Base-by-base conservation (phyloP, 345 rosid genomes). In the Ceriops tagal region DNA sequence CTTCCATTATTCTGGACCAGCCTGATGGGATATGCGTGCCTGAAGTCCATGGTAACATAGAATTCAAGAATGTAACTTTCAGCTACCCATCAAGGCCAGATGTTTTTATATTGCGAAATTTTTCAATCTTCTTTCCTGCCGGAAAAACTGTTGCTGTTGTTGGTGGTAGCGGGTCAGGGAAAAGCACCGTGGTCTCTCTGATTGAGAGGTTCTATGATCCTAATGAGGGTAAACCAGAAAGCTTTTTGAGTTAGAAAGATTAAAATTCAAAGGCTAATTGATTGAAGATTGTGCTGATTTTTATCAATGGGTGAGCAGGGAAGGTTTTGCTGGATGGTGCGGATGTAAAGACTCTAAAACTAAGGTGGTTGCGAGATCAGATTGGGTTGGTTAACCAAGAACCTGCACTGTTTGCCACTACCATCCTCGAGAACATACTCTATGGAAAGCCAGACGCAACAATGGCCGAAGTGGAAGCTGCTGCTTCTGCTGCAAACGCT, bases 81-180 rank as follows among this genome's bases (percentile, higher is more conserved):
- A 90, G 98, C 80, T 95, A 95, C 68, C 99, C 99, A 34, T 95
- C 99, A 35, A 83, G 99, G 75, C 97, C 99, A 2, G 98, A 95
- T 75, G 97, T 90, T 73, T 74, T 92, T 63, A 88, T 95, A 69
- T 92, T 95, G 73, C 84, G 91, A 62, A 83, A 87, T 77, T 92
- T 95, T 66, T 83, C 91, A 2, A 90, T 92, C 60, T 95, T 86
- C 86, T 89, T 92, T 53, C 92, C 98, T n/a, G 93, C 98, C 3
- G 99, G 98, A 70, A 95, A 90, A 75, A 92, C 99, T 0, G 85
- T 95, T 43, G 99, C 99, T 0, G 98, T 92, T 10, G 99, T 95
- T 75, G 99, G 99, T 58, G 97, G 98, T 4, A 95, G 99, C 63
- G 99, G 99, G 20, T 92, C 98, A 24, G 99, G 99, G 62, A 95